A percentile compares a stretch with the other conserved stretches of the same genome.
These are phyloP conservation scores for Conticribra guillardii DNA, from an alignment of 108 stramenopile species.

Conservation along the genomic window DNA sequence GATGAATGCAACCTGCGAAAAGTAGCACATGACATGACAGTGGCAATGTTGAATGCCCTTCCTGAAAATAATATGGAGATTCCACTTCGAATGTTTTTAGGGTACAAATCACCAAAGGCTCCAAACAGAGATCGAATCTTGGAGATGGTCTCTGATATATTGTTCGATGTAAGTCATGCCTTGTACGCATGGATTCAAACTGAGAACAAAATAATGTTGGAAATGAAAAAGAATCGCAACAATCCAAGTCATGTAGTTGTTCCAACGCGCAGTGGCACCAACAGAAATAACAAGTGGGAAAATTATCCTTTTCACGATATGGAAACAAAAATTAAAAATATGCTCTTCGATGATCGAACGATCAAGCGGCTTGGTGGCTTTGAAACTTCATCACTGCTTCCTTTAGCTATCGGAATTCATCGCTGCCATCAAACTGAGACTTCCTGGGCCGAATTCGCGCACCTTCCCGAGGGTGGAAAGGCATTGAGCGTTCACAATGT, in stretches of 20 bases:
- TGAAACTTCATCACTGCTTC: conserved; percentile 47
- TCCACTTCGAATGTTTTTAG: conserved; percentile 47
- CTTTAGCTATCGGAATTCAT: conserved; percentile 42
- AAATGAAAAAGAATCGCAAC: too few relatives aligned
- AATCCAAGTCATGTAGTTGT: background rate
- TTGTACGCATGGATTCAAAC: conserved; percentile 60
- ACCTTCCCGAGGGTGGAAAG: background rate
- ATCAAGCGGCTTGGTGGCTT: conserved; percentile 50
- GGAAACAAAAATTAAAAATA: conserved; percentile 19
- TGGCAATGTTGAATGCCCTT: conserved; percentile 25
- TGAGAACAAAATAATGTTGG: conserved; percentile 24
- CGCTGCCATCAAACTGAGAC: conserved; percentile 22
- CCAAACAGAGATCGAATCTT: conserved; percentile 32
- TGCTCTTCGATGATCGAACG: conserved; percentile 45
- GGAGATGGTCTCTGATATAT: conserved; percentile 34
- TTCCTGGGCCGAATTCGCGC: conserved; percentile 37
- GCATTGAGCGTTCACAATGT: conserved; percentile 13
- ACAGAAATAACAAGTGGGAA: too few relatives aligned
- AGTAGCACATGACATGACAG: conserved; percentile 24
- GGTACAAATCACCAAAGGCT: conserved; percentile 50
- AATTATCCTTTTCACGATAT: too few relatives aligned
- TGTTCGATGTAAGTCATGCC: conserved; percentile 67
- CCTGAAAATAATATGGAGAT: conserved; percentile 12
- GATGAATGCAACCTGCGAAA: conserved; percentile 36
- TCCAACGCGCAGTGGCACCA: background rate